These are phyloP conservation scores for Trametes coccinea DNA, from an alignment of 768 basidiomycete genomes.

Conservation along the genomic window DNA sequence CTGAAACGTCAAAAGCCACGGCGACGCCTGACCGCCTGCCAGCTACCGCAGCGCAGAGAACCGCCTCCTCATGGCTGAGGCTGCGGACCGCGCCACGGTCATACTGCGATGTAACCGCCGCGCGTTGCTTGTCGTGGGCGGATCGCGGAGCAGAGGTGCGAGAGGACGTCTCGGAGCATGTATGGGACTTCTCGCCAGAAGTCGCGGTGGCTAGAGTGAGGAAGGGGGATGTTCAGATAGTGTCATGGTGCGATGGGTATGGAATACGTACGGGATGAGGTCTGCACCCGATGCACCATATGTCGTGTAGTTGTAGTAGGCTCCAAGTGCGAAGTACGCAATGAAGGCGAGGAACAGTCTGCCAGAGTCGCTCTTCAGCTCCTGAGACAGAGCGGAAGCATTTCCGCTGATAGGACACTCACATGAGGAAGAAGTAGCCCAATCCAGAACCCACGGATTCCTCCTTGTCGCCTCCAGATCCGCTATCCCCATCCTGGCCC, in stretches of 20 bases:
- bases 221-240: conserved; percentile 10
- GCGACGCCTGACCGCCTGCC: conserved; percentile 36
- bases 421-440: conserved; percentile 90
- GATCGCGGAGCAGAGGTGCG: conserved; percentile 73
- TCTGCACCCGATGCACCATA: conserved; percentile 85
- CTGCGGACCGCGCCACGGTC: conserved; percentile 21
- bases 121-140: conserved; percentile 66
- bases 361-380: background rate
- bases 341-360: conserved; percentile 67
- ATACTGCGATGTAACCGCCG: conserved; percentile 79
- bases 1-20: conserved; percentile 40
- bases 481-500: conserved; percentile 23
- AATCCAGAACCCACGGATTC: conserved; percentile 63
- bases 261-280: conserved; percentile 73
- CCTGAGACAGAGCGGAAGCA: background rate
- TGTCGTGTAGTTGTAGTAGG: conserved; percentile 85
- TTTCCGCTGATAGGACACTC: conserved; percentile 32
- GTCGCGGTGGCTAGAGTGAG: conserved; percentile 67
- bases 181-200: conserved; percentile 91
- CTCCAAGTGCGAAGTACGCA: conserved; percentile 75
- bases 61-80: conserved; percentile 45
- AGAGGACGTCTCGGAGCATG: conserved; percentile 75
- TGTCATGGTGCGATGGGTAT: conserved; percentile 4
- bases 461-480: conserved; percentile 20
- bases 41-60: conserved; percentile 48